phyloP scores from a whole-genome alignment of 2,329 filamentous ascomycete species.

The Metarhizium robertsii region DNA sequence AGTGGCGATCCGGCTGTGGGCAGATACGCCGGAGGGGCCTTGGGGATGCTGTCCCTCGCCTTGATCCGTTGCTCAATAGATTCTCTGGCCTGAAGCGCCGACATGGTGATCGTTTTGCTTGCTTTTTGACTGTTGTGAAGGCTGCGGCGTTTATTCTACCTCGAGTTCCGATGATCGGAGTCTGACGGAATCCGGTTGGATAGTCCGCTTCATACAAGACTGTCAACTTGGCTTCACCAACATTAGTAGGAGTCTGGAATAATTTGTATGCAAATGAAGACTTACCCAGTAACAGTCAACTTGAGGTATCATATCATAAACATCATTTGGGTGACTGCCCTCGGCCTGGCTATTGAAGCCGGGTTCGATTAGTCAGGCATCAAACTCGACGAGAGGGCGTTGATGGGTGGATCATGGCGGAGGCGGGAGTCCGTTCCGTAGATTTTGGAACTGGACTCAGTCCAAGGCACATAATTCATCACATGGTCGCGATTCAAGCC shows the following conservation, averaged over 20 bases:
- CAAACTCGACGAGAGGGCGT: neutral
- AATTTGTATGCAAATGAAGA: neutral
- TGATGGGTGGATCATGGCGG: neutral
- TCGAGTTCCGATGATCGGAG: neutral
- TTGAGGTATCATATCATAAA: neutral
- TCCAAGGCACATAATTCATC: neutral
- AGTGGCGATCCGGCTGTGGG: conserved; percentile 32
- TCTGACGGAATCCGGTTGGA: neutral
- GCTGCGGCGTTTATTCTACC: neutral
- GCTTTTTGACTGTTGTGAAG: neutral
- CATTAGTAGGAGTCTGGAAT: neutral
- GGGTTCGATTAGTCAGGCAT: neutral
- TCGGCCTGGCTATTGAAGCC: neutral
- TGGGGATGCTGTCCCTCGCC: conserved; percentile 34
- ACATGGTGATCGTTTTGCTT: conserved; percentile 4
- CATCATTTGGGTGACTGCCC: neutral
- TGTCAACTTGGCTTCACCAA: neutral
- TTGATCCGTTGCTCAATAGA: conserved; percentile 27
- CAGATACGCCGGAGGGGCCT: conserved; percentile 40
- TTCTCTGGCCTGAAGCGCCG: conserved; percentile 4
- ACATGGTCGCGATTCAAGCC: too few species aligned
- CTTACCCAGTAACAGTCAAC: too few species aligned
- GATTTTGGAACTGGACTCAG: neutral
- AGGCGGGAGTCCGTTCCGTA: neutral
- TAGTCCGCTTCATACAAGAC: neutral